Conservation (phyloP, 2,329 filamentous ascomycete genomes). For the Aspergillus hortae region DNA sequence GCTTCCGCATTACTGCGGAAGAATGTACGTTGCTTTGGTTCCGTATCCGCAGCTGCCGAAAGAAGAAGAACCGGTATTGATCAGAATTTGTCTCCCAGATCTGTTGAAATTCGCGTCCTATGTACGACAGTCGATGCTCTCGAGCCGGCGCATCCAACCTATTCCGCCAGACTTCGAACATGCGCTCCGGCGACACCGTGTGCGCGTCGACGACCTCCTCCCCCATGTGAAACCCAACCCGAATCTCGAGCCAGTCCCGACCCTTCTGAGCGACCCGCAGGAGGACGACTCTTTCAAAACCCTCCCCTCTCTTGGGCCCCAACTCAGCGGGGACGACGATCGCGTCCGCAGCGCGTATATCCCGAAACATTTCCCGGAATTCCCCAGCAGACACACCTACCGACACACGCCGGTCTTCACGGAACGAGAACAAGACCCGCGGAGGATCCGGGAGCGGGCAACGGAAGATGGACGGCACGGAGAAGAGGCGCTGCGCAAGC, state of each 20-base stretch:
- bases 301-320: slow-evolving; percentile 49
- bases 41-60: not conserved
- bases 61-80: slow-evolving; percentile 8
- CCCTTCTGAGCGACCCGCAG: slow-evolving; percentile 38
- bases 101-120: slow-evolving; percentile 53
- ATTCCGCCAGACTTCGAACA: slow-evolving; percentile 59
- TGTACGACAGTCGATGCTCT: slow-evolving; percentile 57
- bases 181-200: slow-evolving; percentile 29
- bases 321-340: slow-evolving; percentile 47
- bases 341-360: slow-evolving; percentile 52
- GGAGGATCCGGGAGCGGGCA: slow-evolving; percentile 59
- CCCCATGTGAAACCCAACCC: slow-evolving; percentile 30
- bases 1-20: slow-evolving; percentile 53
- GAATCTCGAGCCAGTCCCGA: slow-evolving; percentile 18
- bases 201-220: slow-evolving; percentile 32
- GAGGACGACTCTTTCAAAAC: slow-evolving; percentile 31
- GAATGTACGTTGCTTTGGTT: slow-evolving; percentile 49
- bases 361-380: slow-evolving; percentile 58
- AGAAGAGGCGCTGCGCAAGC: slow-evolving; percentile 61
- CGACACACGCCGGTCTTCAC: slow-evolving; percentile 58
- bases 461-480: slow-evolving; percentile 64
- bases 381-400: slow-evolving; percentile 64
- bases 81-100: slow-evolving; percentile 38
- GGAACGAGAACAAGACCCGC: slow-evolving; percentile 56
- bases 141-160: slow-evolving; percentile 52